Evolutionary conservation across 495 filamentous ascomycete genomes (phyloP), one percentile per base, ranked within the genome.

Genomic region (Aspergillus conjunctus): DNA sequence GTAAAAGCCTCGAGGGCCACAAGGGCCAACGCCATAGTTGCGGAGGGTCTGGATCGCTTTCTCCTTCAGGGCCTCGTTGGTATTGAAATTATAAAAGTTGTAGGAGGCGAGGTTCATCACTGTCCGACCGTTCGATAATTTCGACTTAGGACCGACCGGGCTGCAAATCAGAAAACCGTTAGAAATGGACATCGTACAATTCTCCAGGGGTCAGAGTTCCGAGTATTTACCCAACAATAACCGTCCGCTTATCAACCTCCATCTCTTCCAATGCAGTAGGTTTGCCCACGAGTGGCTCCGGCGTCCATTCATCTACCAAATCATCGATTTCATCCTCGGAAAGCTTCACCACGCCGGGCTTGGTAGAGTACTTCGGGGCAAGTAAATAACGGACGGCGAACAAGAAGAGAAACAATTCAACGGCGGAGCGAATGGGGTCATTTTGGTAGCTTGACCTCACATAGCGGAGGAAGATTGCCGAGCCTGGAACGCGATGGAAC

Each of bases 241-340:
- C 82, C 0, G 93, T 89, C 14, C 91, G 73, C 74, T 87, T 96
- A 63, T 97, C 93, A 59, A 88, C 84, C 70, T 97, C 93, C 54
- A 82, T 77, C 68, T 89, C 87, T 71, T 98, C 93, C 48, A 93
- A 78, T 1, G 81, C 64, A 14, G 88, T 91, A 21, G 83, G 85
- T 8, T 80, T 74, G 8, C 88, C 83, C 18, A 97, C 92, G 14
- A 99, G 80, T 5, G 94, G 92, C 72, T 99, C 94, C 0, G 94
- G 94, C 3, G 86, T 90, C 94, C 94, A 99, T 62, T 99, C 94
- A 49, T 95, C 93, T 18, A 99, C 91, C 22, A 98, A 80, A 64
- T 99, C 94, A 69, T 99, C 94, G 63, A 99, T 93, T 76, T 99
- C 94, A 74, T 96, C 91, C 64, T 98, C 94, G 11, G 89, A 89